Evolutionary conservation across 129 eudicot species (phyloP), one percentile per base, ranked within the genome.

Genomic region (Artemisia annua): DNA sequence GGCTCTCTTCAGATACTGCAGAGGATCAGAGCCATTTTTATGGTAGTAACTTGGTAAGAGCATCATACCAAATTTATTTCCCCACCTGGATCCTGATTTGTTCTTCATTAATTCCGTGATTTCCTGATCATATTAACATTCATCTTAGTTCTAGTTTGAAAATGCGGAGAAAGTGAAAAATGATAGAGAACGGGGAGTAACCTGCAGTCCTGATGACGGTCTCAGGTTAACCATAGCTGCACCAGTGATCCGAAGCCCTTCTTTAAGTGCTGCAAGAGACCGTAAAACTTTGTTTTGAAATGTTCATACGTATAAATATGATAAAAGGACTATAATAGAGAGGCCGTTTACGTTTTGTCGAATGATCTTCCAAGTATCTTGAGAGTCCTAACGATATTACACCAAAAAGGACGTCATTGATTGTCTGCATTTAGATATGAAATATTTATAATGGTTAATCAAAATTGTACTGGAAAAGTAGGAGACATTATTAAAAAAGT

Each of bases 341-440:
- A 58, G 9, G 15, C 28, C 5, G 48, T 32, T 20, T 85, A 92
- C 96, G 82, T 75, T 85, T 82, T 15, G 87, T 64, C 14, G 96
- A 87, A 58, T 80, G 77, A 11, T 65, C 73, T 56, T 89, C 86
- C 54, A 93, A 70, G 80, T 92, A 92, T 79, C 74, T 87, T 19
- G 96, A 89, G 20, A 92, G 81, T 51, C 98, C 98, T 51, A 69
- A 78, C 53, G 98, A 87, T 62, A 92, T 76, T 28, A 92, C 83
- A 46, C 91, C 97, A 74, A 88, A 82, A 53, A 92, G 88, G 20
- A 92, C 91, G 66, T 92, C 98, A 62, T 92, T 92, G 26, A 92
- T 87, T 0, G 96, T 92, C 98, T 92, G 87, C 94, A 82, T 51
- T 35, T 59, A 11, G 11, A 32, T 7, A 74, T 7, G 43, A 39